These are phyloP conservation scores for Cenchrus americanus DNA, from an alignment of 176 grass and related monocot species.

Conservation along the genomic window DNA sequence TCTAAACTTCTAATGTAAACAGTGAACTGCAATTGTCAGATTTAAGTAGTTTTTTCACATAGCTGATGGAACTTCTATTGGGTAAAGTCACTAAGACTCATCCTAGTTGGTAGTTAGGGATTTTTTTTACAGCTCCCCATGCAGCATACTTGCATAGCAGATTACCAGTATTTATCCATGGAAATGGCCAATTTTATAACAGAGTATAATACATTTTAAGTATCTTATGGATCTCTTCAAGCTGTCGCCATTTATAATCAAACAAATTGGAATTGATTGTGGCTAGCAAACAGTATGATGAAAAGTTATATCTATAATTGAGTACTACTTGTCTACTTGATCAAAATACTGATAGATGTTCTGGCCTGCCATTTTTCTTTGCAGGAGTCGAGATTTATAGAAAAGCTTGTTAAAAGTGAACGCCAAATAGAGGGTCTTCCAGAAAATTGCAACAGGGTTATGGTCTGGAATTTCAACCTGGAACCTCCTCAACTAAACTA, in stretches of 20 bases:
- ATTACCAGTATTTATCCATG: no score
- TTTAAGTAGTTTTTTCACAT: background rate
- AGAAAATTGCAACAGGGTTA: slow-evolving; percentile 77
- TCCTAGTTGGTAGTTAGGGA: slow-evolving; percentile 1
- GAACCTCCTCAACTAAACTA: slow-evolving; percentile 62
- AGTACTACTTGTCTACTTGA: background rate
- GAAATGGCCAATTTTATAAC: background rate
- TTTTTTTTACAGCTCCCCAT: slow-evolving; percentile 12
- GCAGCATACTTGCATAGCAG: background rate
- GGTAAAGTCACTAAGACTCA: background rate
- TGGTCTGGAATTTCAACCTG: slow-evolving; percentile 80
- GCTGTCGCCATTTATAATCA: background rate
- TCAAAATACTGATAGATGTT: slow-evolving; percentile 8
- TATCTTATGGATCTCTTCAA: slow-evolving; percentile 21
- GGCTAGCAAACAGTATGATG: slow-evolving; percentile 20
- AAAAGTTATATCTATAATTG: background rate
- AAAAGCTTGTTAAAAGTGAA: slow-evolving; percentile 87
- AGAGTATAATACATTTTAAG: background rate
- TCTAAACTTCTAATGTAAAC: background rate
- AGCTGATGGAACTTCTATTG: slow-evolving; percentile 11
- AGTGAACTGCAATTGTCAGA: background rate
- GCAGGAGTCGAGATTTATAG: slow-evolving; percentile 80
- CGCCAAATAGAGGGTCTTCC: slow-evolving; percentile 86
- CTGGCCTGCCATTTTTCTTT: slow-evolving; percentile 42
- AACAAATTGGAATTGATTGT: background rate